Evolutionary conservation across 2,329 filamentous ascomycete genomes (phyloP).

Genomic region (Purpureocillium lavendulum): DNA sequence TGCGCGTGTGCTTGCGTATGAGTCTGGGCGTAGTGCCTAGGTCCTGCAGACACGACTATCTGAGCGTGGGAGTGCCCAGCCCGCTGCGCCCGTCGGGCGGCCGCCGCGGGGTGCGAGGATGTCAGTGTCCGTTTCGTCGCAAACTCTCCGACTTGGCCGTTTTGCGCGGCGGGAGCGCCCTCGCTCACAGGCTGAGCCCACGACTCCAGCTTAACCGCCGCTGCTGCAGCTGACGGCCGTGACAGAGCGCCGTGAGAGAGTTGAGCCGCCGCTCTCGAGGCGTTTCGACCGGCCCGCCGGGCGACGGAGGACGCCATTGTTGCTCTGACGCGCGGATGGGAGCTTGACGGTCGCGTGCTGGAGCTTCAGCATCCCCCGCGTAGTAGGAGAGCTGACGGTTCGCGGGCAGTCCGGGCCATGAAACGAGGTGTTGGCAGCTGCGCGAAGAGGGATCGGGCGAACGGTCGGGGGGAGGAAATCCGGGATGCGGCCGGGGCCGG

Average conservation of each 20-base stretch:
- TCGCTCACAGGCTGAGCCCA: too few relatives aligned
- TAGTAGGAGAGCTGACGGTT: slow-evolving; percentile 3
- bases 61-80: background rate
- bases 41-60: background rate
- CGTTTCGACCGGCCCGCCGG: slow-evolving; percentile 11
- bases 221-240: background rate
- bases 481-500: too few relatives aligned
- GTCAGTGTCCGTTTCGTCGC: background rate
- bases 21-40: background rate
- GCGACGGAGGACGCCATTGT: slow-evolving; percentile 12
- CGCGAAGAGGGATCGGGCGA: background rate
- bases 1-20: slow-evolving; percentile 3
- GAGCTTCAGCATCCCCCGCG: slow-evolving; percentile 7
- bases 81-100: background rate
- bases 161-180: too few relatives aligned
- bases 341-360: slow-evolving; percentile 2
- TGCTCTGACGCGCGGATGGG: slow-evolving; percentile 2
- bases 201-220: too few relatives aligned
- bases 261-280: slow-evolving; percentile 9
- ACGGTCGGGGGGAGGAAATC: too few relatives aligned
- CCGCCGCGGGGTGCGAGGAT: background rate
- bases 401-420: slow-evolving; percentile 1
- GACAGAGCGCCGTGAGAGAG: slow-evolving; percentile 9
- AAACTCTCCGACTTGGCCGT: too few relatives aligned
- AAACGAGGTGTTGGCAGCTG: background rate